These are phyloP conservation scores for Dictyostelium purpureum DNA, from an alignment of 78 protist species.

Conservation along the genomic window DNA sequence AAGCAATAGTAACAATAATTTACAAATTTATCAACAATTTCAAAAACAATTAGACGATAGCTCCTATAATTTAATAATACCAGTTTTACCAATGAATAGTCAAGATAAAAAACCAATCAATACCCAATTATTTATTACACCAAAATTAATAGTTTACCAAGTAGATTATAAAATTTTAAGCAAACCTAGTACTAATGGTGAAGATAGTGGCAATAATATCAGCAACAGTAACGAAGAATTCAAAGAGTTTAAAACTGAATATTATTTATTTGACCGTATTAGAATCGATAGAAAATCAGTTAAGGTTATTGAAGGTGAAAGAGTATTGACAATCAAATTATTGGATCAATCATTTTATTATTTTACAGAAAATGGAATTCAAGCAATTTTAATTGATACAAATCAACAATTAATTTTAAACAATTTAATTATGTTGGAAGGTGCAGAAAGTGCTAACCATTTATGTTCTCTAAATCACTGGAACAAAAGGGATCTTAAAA, in stretches of 20 bases:
- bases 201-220: neutral
- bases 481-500: slow-evolving; percentile 66
- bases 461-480: slow-evolving; percentile 69
- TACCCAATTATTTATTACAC: slow-evolving; percentile 21
- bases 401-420: slow-evolving; percentile 67
- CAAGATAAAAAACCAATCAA: neutral
- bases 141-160: slow-evolving; percentile 35
- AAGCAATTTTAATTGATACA: slow-evolving; percentile 24
- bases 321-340: neutral
- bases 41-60: neutral
- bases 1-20: neutral
- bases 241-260: slow-evolving; percentile 8
- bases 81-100: neutral
- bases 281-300: neutral
- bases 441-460: slow-evolving; percentile 63
- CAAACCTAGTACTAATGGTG: neutral
- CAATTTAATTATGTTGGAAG: slow-evolving; percentile 67
- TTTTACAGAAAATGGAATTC: slow-evolving; percentile 13
- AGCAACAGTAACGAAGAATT: too few species aligned
- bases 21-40: neutral
- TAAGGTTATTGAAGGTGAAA: neutral
- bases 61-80: neutral
- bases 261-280: neutral
- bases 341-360: slow-evolving; percentile 43
- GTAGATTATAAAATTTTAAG: neutral